Conservation (phyloP, 2,329 filamentous ascomycete genomes). For the Dactylella cylindrospora region DNA sequence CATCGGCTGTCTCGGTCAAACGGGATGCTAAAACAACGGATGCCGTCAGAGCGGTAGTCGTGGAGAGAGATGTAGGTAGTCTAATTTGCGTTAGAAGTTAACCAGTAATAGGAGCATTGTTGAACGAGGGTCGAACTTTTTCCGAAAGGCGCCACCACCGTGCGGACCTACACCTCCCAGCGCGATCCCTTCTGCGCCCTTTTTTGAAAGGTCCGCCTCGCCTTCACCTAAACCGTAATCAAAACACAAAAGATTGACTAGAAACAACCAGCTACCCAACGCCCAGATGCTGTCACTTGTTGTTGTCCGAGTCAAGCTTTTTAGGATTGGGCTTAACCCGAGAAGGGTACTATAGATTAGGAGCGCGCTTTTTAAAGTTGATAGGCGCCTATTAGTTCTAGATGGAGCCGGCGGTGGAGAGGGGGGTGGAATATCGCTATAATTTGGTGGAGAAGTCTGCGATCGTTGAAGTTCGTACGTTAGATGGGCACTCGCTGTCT, state of each 20-base stretch:
- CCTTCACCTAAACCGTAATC: constrained; percentile 68
- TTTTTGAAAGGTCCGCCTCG: constrained; percentile 21
- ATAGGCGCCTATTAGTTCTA: constrained; percentile 64
- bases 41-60: constrained; percentile 95
- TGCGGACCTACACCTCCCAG: constrained; percentile 20
- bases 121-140: constrained; percentile 69
- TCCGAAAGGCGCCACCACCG: constrained; percentile 50
- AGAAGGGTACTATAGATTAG: constrained; percentile 91
- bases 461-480: constrained; percentile 33
- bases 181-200: constrained; percentile 13
- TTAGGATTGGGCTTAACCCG: constrained; percentile 89
- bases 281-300: constrained; percentile 96
- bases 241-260: constrained; percentile 97
- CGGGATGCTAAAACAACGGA: constrained; percentile 90
- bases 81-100: constrained; percentile 50
- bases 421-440: constrained; percentile 51
- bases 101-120: too few species aligned
- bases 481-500: background rate
- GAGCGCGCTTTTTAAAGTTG: constrained; percentile 86
- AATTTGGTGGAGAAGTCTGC: constrained; percentile 50
- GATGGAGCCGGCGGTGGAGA: constrained; percentile 56
- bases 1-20: constrained; percentile 78
- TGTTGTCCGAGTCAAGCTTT: constrained; percentile 90
- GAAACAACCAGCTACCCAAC: constrained; percentile 86
- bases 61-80: constrained; percentile 70